Conservation (phyloP, 2,329 filamentous ascomycete genomes). For the Ceratocystis huliohia region DNA sequence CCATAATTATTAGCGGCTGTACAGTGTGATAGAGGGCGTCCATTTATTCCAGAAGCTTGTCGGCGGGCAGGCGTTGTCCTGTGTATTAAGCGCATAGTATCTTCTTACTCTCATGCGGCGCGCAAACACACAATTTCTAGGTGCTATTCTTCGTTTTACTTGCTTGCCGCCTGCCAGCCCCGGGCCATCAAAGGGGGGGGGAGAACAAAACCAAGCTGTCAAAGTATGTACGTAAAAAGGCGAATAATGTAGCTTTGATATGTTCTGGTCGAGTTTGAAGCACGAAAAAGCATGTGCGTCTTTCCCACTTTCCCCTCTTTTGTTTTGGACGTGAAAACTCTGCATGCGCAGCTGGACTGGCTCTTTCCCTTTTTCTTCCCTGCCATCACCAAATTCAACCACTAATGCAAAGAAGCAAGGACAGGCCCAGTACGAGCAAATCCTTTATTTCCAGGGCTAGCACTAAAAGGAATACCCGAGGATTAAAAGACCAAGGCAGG, state of each 20-base stretch:
- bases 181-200: too few relatives aligned
- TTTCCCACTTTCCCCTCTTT: constrained; percentile 1
- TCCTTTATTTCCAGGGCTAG: background rate
- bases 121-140: too few relatives aligned
- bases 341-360: constrained; percentile 1
- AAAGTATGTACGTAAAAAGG: too few relatives aligned
- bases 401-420: background rate
- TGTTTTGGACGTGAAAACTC: constrained; percentile 9
- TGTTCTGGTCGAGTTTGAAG: too few relatives aligned
- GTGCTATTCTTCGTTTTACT: too few relatives aligned
- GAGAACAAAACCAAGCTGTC: too few relatives aligned
- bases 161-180: too few relatives aligned
- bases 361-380: too few relatives aligned
- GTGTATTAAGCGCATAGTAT: background rate
- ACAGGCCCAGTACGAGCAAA: background rate
- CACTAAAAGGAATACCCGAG: background rate
- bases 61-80: background rate
- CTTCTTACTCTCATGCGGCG: background rate
- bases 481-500: background rate
- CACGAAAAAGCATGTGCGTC: too few relatives aligned
- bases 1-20: constrained; percentile 4
- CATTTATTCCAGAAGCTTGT: constrained; percentile 13
- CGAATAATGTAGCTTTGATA: too few relatives aligned
- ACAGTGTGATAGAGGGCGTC: background rate
- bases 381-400: background rate